phyloP scores from a whole-genome alignment of 495 filamentous ascomycete genomes.

The Apiosordaria backusii region DNA sequence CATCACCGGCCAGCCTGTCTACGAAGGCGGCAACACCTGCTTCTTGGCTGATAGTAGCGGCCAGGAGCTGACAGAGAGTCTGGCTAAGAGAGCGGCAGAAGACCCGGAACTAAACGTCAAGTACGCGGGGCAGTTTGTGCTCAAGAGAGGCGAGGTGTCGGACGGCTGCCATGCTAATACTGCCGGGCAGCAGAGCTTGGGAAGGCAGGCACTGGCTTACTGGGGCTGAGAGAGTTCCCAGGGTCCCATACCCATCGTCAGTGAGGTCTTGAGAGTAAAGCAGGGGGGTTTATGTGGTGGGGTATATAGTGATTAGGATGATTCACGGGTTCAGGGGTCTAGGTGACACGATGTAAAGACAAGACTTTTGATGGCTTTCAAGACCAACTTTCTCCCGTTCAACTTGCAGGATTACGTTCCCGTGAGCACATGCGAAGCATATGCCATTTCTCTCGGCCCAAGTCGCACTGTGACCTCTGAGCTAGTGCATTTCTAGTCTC shows the following conservation, averaged over 20 bases:
- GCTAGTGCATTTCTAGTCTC: too few relatives aligned
- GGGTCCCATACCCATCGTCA: neutral
- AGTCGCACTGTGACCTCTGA: too few relatives aligned
- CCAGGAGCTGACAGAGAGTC: conserved; percentile 22
- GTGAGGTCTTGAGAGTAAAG: neutral
- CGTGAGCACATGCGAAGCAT: too few relatives aligned
- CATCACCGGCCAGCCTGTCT: conserved; percentile 31
- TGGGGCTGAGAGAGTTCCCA: conserved; percentile 18
- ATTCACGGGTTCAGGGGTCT: too few relatives aligned
- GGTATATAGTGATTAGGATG: too few relatives aligned
- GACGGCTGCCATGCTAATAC: conserved; percentile 32
- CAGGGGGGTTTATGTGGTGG: too few relatives aligned
- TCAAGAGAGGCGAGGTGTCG: conserved; percentile 26
- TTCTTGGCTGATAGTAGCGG: conserved; percentile 26
- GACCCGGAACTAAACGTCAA: conserved; percentile 23
- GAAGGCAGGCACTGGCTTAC: conserved; percentile 28
- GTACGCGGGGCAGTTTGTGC: conserved; percentile 28
- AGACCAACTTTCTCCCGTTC: too few relatives aligned
- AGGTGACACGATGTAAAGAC: too few relatives aligned
- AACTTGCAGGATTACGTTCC: too few relatives aligned
- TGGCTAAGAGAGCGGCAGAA: conserved; percentile 27
- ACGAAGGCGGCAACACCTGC: conserved; percentile 26
- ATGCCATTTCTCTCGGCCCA: too few relatives aligned
- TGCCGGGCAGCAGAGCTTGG: conserved; percentile 26
- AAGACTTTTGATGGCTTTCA: too few relatives aligned